A percentile compares a stretch with the other conserved stretches of the same genome.
These are phyloP conservation scores for Kluyveromyces aestuarii DNA, from an alignment of 805 yeast genomes.

Conservation along the genomic window DNA sequence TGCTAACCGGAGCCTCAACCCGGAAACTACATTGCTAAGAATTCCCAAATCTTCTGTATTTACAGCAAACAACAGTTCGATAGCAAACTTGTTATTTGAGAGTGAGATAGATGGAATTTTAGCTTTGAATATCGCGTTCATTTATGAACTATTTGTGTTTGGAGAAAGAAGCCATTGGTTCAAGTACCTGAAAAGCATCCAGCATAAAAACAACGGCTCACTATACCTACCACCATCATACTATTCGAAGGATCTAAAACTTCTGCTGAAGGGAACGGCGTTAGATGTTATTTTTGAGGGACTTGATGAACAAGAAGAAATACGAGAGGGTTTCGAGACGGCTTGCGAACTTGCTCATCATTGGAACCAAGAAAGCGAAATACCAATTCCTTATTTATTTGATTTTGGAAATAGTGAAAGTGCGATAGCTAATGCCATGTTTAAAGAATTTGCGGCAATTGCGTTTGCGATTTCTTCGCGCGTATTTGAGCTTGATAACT, in stretches of 20 bases:
- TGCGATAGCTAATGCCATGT: conserved; percentile 20
- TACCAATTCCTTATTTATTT: conserved; percentile 24
- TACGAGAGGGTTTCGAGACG: conserved; percentile 30
- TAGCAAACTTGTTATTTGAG: conserved; percentile 61
- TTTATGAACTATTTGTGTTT: conserved; percentile 53
- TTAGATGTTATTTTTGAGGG: conserved; percentile 49
- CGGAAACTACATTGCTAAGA: conserved; percentile 38
- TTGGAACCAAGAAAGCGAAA: conserved; percentile 25
- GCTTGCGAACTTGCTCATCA: conserved; percentile 29
- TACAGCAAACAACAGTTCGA: conserved; percentile 47
- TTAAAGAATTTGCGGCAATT: conserved; percentile 44
- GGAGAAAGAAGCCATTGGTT: conserved; percentile 75
- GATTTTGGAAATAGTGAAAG: conserved; percentile 21
- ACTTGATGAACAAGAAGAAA: conserved; percentile 26
- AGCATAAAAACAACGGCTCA: conserved; percentile 24
- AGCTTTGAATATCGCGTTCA: conserved; percentile 55
- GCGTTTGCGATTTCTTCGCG: conserved; percentile 62
- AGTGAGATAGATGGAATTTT: conserved; percentile 52
- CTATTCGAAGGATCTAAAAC: conserved; percentile 48
- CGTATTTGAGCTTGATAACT: conserved; percentile 74
- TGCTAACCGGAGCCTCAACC: conserved; percentile 35
- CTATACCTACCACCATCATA: conserved; percentile 50
- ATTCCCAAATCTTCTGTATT: conserved; percentile 54
- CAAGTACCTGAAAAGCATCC: conserved; percentile 49
- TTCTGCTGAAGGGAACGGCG: conserved; percentile 44